A percentile compares a stretch with the other conserved stretches of the same genome.
Conservation (phyloP, 2,329 filamentous ascomycete species). For the Diplodia scrobiculata region DNA sequence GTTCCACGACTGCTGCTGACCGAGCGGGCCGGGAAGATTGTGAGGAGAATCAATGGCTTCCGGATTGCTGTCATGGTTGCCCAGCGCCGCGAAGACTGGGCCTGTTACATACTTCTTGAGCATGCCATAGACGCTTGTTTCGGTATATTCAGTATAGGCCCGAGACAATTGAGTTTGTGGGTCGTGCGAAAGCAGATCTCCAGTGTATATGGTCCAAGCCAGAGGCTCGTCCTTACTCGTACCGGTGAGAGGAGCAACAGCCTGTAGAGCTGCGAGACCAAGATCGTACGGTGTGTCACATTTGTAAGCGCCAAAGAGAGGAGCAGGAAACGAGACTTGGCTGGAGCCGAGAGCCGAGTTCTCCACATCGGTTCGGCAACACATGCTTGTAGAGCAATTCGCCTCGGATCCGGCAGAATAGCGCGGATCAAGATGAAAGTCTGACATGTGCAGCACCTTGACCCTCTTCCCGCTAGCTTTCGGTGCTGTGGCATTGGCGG, state of each 20-base stretch:
- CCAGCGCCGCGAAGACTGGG: slow-evolving; percentile 59
- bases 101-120: slow-evolving; percentile 60
- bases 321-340: slow-evolving; percentile 51
- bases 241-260: slow-evolving; percentile 59
- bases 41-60: slow-evolving; percentile 58
- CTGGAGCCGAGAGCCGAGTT: slow-evolving; percentile 42
- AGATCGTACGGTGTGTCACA: slow-evolving; percentile 64
- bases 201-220: slow-evolving; percentile 60
- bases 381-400: slow-evolving; percentile 56
- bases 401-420: slow-evolving; percentile 58
- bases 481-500: slow-evolving; percentile 49
- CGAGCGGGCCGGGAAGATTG: slow-evolving; percentile 55
- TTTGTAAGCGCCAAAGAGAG: slow-evolving; percentile 57
- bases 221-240: slow-evolving; percentile 50
- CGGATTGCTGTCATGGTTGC: slow-evolving; percentile 61
- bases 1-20: slow-evolving; percentile 61
- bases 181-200: slow-evolving; percentile 61
- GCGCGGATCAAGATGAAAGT: slow-evolving; percentile 59
- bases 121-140: slow-evolving; percentile 57
- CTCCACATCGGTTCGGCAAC: slow-evolving; percentile 53
- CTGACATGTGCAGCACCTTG: slow-evolving; percentile 60
- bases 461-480: slow-evolving; percentile 56
- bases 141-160: slow-evolving; percentile 57
- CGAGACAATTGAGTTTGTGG: slow-evolving; percentile 55
- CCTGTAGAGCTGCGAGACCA: slow-evolving; percentile 58